These are phyloP conservation scores for Coniochaeta pulveracea DNA, from an alignment of 2,329 filamentous ascomycete genomes.

Conservation along the genomic window DNA sequence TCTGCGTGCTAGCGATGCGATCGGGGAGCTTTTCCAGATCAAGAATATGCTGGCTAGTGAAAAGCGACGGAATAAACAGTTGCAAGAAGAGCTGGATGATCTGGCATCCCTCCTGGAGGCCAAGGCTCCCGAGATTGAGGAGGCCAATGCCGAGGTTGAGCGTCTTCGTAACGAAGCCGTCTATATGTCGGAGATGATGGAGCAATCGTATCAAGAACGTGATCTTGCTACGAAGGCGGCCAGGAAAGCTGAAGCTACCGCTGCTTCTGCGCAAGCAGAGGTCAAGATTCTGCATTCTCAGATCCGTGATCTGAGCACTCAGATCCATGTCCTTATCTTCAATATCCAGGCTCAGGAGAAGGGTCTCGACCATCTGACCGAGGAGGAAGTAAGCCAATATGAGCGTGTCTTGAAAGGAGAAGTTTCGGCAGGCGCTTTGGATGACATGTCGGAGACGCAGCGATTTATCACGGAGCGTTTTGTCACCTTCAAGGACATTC, in stretches of 20 bases:
- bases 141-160: constrained; percentile 70
- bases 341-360: constrained; percentile 76
- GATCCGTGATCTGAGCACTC: constrained; percentile 76
- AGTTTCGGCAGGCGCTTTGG: constrained; percentile 56
- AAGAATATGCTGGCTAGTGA: constrained; percentile 66
- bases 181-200: constrained; percentile 75
- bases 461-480: constrained; percentile 81
- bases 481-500: constrained; percentile 79
- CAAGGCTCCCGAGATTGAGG: constrained; percentile 78
- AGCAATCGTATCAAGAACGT: constrained; percentile 70
- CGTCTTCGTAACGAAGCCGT: constrained; percentile 70
- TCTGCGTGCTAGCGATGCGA: constrained; percentile 49
- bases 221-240: constrained; percentile 69
- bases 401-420: constrained; percentile 70
- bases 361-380: constrained; percentile 58
- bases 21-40: constrained; percentile 53
- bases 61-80: constrained; percentile 60
- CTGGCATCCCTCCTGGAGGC: constrained; percentile 78
- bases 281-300: constrained; percentile 73
- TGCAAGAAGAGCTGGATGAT: constrained; percentile 69
- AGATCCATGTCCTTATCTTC: constrained; percentile 83
- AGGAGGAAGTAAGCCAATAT: constrained; percentile 63
- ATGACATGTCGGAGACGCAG: constrained; percentile 74
- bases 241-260: constrained; percentile 66
- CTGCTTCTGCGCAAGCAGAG: constrained; percentile 54